These are phyloP conservation scores for Gracilaria gracilis DNA, from an alignment of 23 red algal species.

Conservation along the genomic window DNA sequence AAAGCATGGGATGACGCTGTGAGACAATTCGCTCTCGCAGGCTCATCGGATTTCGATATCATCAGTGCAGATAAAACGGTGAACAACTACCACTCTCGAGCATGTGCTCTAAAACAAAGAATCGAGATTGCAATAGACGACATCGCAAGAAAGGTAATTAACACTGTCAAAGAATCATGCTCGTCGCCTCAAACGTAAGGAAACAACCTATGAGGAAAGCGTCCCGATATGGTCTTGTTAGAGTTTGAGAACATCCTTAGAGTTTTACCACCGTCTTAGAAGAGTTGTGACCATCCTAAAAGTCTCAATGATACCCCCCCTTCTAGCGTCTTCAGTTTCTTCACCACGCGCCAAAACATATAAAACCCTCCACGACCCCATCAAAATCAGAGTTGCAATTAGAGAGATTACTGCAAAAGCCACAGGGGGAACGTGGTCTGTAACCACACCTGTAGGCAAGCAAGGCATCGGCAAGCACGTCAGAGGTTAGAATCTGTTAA, in stretches of 20 bases:
- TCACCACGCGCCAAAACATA: conserved; percentile 73
- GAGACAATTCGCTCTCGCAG: conserved; percentile 52
- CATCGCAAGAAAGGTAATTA: conserved; percentile 48
- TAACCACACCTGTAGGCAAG: conserved; percentile 53
- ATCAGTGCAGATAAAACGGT: conserved; percentile 36
- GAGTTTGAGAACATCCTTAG: background rate
- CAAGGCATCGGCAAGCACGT: background rate
- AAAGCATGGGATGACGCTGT: conserved; percentile 72
- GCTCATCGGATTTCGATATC: conserved; percentile 59
- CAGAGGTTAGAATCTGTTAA: conserved; percentile 28
- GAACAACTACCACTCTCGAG: conserved; percentile 66
- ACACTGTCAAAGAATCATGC: conserved; percentile 48
- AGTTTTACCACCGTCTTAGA: conserved; percentile 76
- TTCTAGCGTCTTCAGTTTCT: conserved; percentile 56
- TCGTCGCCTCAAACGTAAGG: background rate
- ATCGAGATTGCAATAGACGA: conserved; percentile 64
- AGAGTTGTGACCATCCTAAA: conserved; percentile 84
- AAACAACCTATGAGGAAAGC: background rate
- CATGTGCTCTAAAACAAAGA: conserved; percentile 59
- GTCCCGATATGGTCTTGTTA: background rate
- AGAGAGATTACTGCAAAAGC: conserved; percentile 69
- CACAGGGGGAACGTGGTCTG: conserved; percentile 74
- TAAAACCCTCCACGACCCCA: conserved; percentile 72
- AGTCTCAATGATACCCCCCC: conserved; percentile 62
- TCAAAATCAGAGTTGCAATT: conserved; percentile 70